Percentiles rank a stretch among this genome's conserved stretches.
These are phyloP conservation scores for Colletotrichum orchidophilum DNA, from an alignment of 2,329 filamentous ascomycete genomes.

Conservation along the genomic window DNA sequence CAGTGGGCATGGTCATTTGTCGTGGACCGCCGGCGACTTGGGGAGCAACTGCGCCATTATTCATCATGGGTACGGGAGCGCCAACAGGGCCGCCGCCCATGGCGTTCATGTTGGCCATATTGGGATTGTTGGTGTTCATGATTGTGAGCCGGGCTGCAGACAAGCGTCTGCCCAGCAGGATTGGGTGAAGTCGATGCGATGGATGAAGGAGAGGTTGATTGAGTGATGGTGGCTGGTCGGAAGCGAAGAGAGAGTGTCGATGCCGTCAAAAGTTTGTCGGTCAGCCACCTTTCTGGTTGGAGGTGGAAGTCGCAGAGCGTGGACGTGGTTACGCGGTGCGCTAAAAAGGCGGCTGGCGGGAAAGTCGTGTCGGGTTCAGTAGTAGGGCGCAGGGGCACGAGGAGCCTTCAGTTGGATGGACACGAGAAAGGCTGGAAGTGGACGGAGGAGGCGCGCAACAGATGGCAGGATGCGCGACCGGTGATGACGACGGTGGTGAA, in stretches of 20 bases:
- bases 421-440: conserved; percentile 2
- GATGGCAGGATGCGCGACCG: not conserved
- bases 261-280: conserved; percentile 40
- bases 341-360: conserved; percentile 21
- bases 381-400: not conserved
- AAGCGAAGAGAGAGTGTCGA: conserved; percentile 30
- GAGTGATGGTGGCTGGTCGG: conserved; percentile 29
- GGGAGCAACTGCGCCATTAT: conserved; percentile 57
- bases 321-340: conserved; percentile 33
- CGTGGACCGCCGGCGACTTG: conserved; percentile 40
- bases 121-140: conserved; percentile 68
- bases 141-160: conserved; percentile 47
- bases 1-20: conserved; percentile 38
- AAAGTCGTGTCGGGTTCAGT: conserved; percentile 18
- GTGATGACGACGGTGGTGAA: not conserved
- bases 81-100: conserved; percentile 75
- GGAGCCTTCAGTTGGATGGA: conserved; percentile 17
- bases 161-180: conserved; percentile 45
- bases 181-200: conserved; percentile 36
- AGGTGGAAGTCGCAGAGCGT: not conserved
- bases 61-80: conserved; percentile 73
- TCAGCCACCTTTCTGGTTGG: conserved; percentile 41
- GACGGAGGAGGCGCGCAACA: not conserved
- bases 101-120: conserved; percentile 76
- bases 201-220: conserved; percentile 4